phyloP scores from a whole-genome alignment of 2,329 filamentous ascomycete genomes.

The Fusarium gaditjirri region DNA sequence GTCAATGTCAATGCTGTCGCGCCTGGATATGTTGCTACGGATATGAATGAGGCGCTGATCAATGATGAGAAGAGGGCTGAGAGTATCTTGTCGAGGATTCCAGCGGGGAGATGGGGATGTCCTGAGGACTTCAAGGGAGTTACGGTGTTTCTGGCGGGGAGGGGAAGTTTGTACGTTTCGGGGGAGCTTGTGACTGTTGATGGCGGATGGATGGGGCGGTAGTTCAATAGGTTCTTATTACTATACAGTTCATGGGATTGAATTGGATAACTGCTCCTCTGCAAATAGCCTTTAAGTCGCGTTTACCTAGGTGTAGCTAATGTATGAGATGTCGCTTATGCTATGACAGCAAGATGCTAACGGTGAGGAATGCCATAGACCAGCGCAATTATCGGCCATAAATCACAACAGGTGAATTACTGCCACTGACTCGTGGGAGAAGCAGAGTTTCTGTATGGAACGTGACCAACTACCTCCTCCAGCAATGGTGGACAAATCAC shows the following conservation, averaged over 20 bases:
- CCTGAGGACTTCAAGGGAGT: constrained; percentile 90
- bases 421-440: background rate
- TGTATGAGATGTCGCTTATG: too few relatives aligned
- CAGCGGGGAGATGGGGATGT: constrained; percentile 82
- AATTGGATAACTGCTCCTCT: too few relatives aligned
- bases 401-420: too few relatives aligned
- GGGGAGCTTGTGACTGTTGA: constrained; percentile 86
- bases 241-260: too few relatives aligned
- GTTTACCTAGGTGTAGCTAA: too few relatives aligned
- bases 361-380: too few relatives aligned
- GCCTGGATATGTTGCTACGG: constrained; percentile 88
- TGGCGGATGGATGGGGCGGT: constrained; percentile 68
- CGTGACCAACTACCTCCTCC: background rate
- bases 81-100: constrained; percentile 82
- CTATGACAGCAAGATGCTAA: too few relatives aligned
- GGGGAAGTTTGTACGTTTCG: constrained; percentile 80
- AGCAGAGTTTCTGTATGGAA: background rate
- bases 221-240: background rate
- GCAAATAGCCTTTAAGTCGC: too few relatives aligned
- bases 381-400: too few relatives aligned
- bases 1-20: constrained; percentile 89
- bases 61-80: constrained; percentile 74
- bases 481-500: background rate
- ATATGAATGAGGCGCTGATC: constrained; percentile 89
- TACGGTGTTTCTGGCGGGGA: constrained; percentile 79